A percentile compares a stretch with the other conserved stretches of the same genome.
Conservation (phyloP, 345 rosid species). For the Salix koriyanagi region DNA sequence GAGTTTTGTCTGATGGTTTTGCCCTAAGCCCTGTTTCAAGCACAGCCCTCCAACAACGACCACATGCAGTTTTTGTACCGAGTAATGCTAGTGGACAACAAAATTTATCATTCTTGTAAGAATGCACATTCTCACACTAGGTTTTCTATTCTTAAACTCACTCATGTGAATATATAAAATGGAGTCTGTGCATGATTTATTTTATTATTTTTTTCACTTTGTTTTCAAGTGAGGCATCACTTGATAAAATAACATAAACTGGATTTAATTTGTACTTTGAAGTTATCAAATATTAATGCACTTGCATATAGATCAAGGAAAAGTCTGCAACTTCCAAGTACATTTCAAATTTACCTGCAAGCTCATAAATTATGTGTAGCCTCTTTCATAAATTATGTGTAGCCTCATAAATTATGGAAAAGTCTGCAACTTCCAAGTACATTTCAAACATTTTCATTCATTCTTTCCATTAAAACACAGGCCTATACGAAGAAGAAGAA, state of each 20-base stretch:
- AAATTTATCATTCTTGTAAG: slow-evolving; percentile 9
- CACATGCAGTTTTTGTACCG: slow-evolving; percentile 26
- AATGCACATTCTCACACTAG: slow-evolving; percentile 4
- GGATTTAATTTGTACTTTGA: slow-evolving; percentile 3
- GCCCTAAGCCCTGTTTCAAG: slow-evolving; percentile 22
- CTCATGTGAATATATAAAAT: background rate
- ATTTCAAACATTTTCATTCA: background rate
- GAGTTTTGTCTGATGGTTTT: slow-evolving; percentile 28
- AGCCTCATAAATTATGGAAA: too few species aligned
- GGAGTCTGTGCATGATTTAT: slow-evolving; percentile 15
- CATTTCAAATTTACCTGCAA: slow-evolving; percentile 10
- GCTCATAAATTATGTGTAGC: background rate
- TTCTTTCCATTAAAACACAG: slow-evolving; percentile 9
- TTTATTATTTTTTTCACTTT: slow-evolving; percentile 3
- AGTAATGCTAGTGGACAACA: background rate
- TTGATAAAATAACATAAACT: slow-evolving; percentile 7
- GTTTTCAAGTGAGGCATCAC: background rate
- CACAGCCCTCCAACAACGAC: slow-evolving; percentile 27
- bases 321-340: background rate
- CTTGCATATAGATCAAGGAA: background rate
- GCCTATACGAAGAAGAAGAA: slow-evolving; percentile 10
- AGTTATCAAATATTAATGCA: background rate
- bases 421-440: too few species aligned
- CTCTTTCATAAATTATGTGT: too few species aligned
- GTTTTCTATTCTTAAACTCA: background rate